Conservation (phyloP, 202 grass and related monocot genomes). For the Saccharum hybrid region DNA sequence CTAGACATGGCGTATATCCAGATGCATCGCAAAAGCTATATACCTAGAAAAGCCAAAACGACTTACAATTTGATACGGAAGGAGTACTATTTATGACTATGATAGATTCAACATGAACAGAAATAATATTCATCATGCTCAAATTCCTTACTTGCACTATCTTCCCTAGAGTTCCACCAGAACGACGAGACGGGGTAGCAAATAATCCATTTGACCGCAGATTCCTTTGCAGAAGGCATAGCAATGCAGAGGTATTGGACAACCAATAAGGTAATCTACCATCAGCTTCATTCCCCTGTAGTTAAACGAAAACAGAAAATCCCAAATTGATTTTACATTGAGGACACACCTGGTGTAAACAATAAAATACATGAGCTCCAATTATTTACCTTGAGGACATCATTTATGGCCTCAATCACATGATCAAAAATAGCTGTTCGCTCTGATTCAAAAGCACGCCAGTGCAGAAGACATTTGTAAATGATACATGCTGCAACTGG, state of each 20-base stretch:
- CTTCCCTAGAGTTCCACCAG: slow-evolving; percentile 60
- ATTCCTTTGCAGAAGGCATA: slow-evolving; percentile 96
- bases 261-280: slow-evolving; percentile 89
- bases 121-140: neutral
- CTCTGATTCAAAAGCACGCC: slow-evolving; percentile 89
- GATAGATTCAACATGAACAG: slow-evolving; percentile 2
- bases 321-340: neutral
- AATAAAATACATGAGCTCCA: slow-evolving; percentile 20
- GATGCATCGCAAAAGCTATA: neutral
- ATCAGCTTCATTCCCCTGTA: slow-evolving; percentile 67
- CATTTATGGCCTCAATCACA: slow-evolving; percentile 89
- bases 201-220: slow-evolving; percentile 85
- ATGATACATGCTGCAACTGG: slow-evolving; percentile 91
- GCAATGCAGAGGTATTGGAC: slow-evolving; percentile 83
- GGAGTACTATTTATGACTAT: neutral
- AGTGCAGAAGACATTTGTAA: slow-evolving; percentile 85
- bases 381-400: slow-evolving; percentile 79
- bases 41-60: neutral
- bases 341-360: slow-evolving; percentile 28
- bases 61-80: neutral
- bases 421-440: slow-evolving; percentile 94
- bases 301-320: slow-evolving; percentile 23
- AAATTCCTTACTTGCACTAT: slow-evolving; percentile 62
- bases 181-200: slow-evolving; percentile 72
- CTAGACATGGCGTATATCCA: neutral